phyloP scores from a whole-genome alignment of 305 asterid species.

The Fraxinus velutina region DNA sequence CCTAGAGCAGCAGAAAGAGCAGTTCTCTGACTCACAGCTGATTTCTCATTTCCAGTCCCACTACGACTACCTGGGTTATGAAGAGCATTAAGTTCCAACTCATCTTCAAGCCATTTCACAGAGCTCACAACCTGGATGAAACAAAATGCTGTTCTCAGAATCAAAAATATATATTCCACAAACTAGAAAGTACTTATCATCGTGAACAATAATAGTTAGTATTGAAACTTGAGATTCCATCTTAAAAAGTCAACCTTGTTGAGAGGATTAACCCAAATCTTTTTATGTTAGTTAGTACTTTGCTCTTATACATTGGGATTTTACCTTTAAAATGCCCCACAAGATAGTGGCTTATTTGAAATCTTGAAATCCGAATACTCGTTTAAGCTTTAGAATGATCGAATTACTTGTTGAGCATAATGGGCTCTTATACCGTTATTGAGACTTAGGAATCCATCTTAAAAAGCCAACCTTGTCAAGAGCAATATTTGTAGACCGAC shows the following conservation, averaged over 20 bases:
- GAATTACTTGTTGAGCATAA: background rate
- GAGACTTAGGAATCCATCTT: background rate
- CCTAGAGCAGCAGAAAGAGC: conserved; percentile 98
- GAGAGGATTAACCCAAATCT: background rate
- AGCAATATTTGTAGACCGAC: background rate
- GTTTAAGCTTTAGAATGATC: background rate
- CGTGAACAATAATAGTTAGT: background rate
- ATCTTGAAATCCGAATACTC: background rate
- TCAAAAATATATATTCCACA: background rate
- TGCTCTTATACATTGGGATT: background rate
- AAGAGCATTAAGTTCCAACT: conserved; percentile 98
- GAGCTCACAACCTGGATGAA: conserved; percentile 90
- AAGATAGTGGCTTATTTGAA: background rate
- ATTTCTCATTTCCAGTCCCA: conserved; percentile 95
- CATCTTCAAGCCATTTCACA: conserved; percentile 99
- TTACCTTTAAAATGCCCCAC: background rate
- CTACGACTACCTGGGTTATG: conserved; percentile 96
- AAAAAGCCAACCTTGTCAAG: background rate
- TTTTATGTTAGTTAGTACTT: background rate
- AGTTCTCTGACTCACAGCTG: conserved; percentile 82
- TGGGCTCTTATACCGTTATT: background rate
- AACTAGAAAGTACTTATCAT: background rate
- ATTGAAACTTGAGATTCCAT: background rate
- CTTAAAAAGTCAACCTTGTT: background rate
- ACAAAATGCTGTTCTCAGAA: conserved; percentile 20